Percentiles rank a stretch among this genome's conserved stretches.
Conservation (phyloP, 257 asterid species). For the Mentha longifolia region DNA sequence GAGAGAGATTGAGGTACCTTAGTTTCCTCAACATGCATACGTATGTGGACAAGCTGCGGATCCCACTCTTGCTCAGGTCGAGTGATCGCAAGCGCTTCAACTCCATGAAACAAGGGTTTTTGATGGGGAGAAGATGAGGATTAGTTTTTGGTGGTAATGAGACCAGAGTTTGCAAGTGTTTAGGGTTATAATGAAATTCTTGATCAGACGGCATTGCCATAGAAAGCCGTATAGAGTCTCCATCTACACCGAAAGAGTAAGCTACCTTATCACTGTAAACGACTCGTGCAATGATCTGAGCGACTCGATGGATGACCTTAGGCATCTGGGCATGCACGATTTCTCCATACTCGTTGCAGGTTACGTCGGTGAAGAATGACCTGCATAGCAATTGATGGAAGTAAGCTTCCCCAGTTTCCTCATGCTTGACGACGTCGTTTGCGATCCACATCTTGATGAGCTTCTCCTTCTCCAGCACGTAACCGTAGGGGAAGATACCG, state of each 20-base stretch:
- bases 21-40: constrained; percentile 12
- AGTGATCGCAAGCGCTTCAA: constrained; percentile 22
- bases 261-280: constrained; percentile 2
- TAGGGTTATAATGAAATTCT: no score
- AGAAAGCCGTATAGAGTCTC: neutral
- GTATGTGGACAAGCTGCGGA: neutral
- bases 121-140: neutral
- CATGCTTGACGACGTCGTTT: neutral
- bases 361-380: constrained; percentile 25
- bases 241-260: neutral
- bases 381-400: constrained; percentile 23
- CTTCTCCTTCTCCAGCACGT: no score
- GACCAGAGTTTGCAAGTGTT: constrained; percentile 6
- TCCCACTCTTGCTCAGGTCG: constrained; percentile 22
- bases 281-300: neutral
- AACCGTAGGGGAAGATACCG: constrained; percentile 18
- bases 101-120: neutral
- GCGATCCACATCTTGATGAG: constrained; percentile 29
- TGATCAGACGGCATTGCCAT: no score
- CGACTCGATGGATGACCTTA: neutral
- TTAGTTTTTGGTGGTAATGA: neutral
- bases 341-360: constrained; percentile 5
- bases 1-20: constrained; percentile 25
- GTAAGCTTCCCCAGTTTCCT: constrained; percentile 18
- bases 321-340: constrained; percentile 13